phyloP scores from a whole-genome alignment of 148 eudicot species.

The Suaeda aralocaspica region DNA sequence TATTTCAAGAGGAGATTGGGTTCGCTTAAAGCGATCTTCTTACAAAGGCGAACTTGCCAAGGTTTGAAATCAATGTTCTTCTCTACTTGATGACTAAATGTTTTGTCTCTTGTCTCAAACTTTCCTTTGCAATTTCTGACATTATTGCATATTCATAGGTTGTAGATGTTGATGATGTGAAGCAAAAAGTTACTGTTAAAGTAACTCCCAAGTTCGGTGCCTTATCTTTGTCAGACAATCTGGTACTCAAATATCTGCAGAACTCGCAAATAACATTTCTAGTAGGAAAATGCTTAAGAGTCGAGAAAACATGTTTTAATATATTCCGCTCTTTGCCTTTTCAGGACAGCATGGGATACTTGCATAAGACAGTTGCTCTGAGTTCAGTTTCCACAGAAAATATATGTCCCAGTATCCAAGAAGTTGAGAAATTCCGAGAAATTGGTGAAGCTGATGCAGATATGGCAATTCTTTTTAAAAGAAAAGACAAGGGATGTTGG shows the following conservation, averaged over 20 bases:
- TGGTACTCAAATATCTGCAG: slow-evolving; percentile 37
- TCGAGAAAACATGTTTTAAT: background rate
- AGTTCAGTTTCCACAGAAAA: slow-evolving; percentile 53
- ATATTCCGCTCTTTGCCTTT: background rate
- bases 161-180: slow-evolving; percentile 73
- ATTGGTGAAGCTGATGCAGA: slow-evolving; percentile 57
- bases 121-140: background rate
- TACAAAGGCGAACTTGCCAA: slow-evolving; percentile 93
- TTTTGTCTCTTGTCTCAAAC: background rate
- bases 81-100: background rate
- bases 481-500: slow-evolving; percentile 62
- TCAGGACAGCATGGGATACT: slow-evolving; percentile 18
- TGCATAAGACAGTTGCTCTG: slow-evolving; percentile 60
- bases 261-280: too few relatives aligned
- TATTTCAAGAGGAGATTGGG: slow-evolving; percentile 77
- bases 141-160: slow-evolving; percentile 49
- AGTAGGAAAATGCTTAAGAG: too few relatives aligned
- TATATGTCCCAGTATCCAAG: slow-evolving; percentile 66
- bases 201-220: slow-evolving; percentile 67
- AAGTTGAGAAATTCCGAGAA: slow-evolving; percentile 62
- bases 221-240: slow-evolving; percentile 58
- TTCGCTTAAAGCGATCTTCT: slow-evolving; percentile 72
- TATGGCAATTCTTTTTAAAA: slow-evolving; percentile 54
- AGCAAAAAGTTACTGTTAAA: slow-evolving; percentile 81
- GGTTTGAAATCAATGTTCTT: slow-evolving; percentile 29